These are phyloP conservation scores for Tetrapisispora taiwanensis DNA, from an alignment of 805 yeast genomes.

Conservation along the genomic window DNA sequence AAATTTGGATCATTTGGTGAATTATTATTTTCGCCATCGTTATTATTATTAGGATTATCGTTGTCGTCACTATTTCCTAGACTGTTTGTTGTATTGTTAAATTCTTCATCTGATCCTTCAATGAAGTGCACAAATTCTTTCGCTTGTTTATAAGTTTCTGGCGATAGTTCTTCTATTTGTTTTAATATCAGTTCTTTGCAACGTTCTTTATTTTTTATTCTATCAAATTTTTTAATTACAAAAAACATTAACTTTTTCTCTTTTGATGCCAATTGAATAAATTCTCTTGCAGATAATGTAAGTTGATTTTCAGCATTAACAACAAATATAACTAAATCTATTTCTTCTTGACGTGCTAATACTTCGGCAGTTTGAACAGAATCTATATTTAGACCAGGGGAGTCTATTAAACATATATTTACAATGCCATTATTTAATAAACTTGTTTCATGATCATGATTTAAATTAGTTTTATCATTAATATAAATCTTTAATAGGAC, in stretches of 20 bases:
- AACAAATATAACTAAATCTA: constrained; percentile 91
- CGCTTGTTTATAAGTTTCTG: constrained; percentile 82
- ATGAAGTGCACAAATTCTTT: constrained; percentile 91
- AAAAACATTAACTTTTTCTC: constrained; percentile 89
- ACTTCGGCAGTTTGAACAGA: constrained; percentile 91
- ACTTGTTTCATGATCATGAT: constrained; percentile 58
- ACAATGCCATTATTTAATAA: constrained; percentile 81
- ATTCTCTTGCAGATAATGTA: constrained; percentile 88
- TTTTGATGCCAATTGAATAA: constrained; percentile 77
- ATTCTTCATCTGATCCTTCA: constrained; percentile 34
- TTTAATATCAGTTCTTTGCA: constrained; percentile 70
- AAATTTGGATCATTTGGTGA: constrained; percentile 49
- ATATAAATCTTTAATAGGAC: constrained; percentile 71
- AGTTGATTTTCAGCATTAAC: constrained; percentile 94
- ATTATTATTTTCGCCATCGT: constrained; percentile 6
- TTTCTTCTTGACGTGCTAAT: constrained; percentile 92
- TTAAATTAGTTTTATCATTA: constrained; percentile 39
- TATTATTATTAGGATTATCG: constrained; percentile 22
- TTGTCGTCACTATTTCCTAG: constrained; percentile 31
- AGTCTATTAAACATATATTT: constrained; percentile 87
- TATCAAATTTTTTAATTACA: constrained; percentile 88
- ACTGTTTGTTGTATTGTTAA: constrained; percentile 6
- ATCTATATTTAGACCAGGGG: constrained; percentile 93
- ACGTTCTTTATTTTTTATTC: constrained; percentile 66
- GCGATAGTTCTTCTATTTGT: constrained; percentile 77